Evolutionary conservation across 345 rosid genomes (phyloP).

Genomic region (Lumnitzera racemosa): DNA sequence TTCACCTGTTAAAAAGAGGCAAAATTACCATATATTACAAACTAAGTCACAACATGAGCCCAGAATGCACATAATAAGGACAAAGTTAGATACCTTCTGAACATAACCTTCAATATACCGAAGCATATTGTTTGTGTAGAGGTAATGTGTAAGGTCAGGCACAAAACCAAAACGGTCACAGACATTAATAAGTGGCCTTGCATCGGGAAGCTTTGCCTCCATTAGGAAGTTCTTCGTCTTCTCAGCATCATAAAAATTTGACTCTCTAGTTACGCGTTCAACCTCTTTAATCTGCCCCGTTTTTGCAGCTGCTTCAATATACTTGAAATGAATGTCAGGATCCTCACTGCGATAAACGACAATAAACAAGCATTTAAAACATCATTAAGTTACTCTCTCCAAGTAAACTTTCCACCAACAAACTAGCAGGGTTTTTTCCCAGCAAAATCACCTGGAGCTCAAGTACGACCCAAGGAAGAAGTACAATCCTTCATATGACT

Average conservation of each 20-base stretch:
- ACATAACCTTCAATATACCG: constrained; percentile 99
- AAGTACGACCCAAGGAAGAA: constrained; percentile 89
- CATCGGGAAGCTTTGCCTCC: constrained; percentile 99
- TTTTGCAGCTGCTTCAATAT: constrained; percentile 98
- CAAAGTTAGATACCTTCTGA: constrained; percentile 62
- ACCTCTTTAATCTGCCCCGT: constrained; percentile 99
- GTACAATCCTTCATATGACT: constrained; percentile 93
- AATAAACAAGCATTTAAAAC: constrained; percentile 8
- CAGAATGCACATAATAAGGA: neutral
- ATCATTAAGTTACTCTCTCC: constrained; percentile 6
- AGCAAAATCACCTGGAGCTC: constrained; percentile 63
- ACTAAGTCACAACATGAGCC: neutral
- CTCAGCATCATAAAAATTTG: constrained; percentile 91
- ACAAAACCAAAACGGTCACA: constrained; percentile 97
- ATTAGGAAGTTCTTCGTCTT: constrained; percentile 94
- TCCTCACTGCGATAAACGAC: constrained; percentile 62
- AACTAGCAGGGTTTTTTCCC: constrained; percentile 6
- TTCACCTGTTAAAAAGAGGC: constrained; percentile 46
- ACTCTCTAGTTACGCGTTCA: constrained; percentile 98
- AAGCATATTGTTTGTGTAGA: constrained; percentile 79
- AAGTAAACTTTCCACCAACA: constrained; percentile 8
- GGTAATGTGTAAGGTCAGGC: constrained; percentile 91
- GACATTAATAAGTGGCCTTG: constrained; percentile 90
- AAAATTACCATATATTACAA: constrained; percentile 46
- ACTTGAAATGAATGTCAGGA: constrained; percentile 95